Evolutionary conservation across 2,329 filamentous ascomycete species (phyloP), one percentile per base, ranked within the genome.

Genomic region (Neofusicoccum cordaticola): DNA sequence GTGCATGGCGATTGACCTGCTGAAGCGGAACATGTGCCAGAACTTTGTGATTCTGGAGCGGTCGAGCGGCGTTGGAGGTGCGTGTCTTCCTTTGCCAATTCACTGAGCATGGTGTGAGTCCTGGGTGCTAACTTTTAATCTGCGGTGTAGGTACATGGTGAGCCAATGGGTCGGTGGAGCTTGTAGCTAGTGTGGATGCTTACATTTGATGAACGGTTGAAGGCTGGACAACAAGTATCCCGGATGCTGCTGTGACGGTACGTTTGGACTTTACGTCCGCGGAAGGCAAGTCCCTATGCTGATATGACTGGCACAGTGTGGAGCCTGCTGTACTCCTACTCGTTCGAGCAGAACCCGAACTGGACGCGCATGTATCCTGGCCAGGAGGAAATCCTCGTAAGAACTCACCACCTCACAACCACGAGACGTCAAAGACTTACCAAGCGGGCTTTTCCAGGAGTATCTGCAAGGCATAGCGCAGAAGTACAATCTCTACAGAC

Each of bases 1-100:
- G 71, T 85, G 83, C 68, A 83, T 81, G 70, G 84, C 84, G 13
- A 86, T 87, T 65, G 83, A 86, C 62, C 75, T 87, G 45, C 80
- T 87, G 68, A 82, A 80, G 63, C 74, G 77, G 8, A 82, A 82
- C 68, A 79, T 82, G 50, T 82, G 80, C 67, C 79, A 78, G 45
- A 85, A 86, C 68, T 85, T 86, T 68, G 76, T 86, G 63, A 84
- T 87, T 31, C 72, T 86, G 1, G 84, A 87, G 69, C 86, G 86
- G 72, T 82, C 81, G 34, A 80, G 80, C 15, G 80, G 80, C 1
- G 73, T 86, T 11, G 83, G 83, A 5, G 84, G 84, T 3, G 85
- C 82, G 12, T 85, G 17, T 45, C 17, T 82, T 22, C 19, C 19
- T 22, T 34, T 11, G 9, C n/a, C 13, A 1, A 4, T 34, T 4